These are phyloP conservation scores for Trypanosomatidae sp. DNA, from an alignment of 208 protist genomes.

Conservation along the genomic window DNA sequence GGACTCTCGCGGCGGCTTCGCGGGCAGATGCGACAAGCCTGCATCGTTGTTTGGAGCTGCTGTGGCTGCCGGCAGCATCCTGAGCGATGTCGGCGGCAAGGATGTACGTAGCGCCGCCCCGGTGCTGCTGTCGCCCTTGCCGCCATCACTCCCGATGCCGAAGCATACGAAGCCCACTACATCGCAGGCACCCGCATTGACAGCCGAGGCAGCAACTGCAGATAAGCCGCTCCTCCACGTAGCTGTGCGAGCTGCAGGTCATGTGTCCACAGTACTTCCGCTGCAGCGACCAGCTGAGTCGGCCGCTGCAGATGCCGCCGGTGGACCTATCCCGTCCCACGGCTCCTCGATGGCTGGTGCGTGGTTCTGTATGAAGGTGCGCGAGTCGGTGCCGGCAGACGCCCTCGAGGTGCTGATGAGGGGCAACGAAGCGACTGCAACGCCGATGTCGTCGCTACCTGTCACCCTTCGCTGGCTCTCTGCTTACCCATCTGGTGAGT, in stretches of 20 bases:
- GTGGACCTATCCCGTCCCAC: not conserved
- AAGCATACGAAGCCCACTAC: not conserved
- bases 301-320: not conserved
- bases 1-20: not conserved
- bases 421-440: not conserved
- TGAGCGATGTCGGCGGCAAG: not conserved
- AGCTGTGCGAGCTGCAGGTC: slow-evolving; percentile 18
- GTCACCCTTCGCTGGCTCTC: slow-evolving; percentile 15
- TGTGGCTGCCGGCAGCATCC: not conserved
- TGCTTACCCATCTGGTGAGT: not conserved
- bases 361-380: slow-evolving; percentile 31
- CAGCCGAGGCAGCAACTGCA: not conserved
- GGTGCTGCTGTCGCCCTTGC: slow-evolving; percentile 1
- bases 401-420: slow-evolving; percentile 9
- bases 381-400: slow-evolving; percentile 14
- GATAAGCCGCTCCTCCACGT: slow-evolving; percentile 21
- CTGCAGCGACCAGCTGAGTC: not conserved
- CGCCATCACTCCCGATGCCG: not conserved
- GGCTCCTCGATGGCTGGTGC: slow-evolving; percentile 13
- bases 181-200: not conserved
- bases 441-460: not conserved
- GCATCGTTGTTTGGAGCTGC: not conserved
- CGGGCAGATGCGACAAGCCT: not conserved
- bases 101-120: not conserved
- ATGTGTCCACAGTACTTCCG: slow-evolving; percentile 24